A percentile compares a stretch with the other conserved stretches of the same genome.
These are phyloP conservation scores for Monoraphidium neglectum DNA, from an alignment of 139 green algal species.

Conservation along the genomic window DNA sequence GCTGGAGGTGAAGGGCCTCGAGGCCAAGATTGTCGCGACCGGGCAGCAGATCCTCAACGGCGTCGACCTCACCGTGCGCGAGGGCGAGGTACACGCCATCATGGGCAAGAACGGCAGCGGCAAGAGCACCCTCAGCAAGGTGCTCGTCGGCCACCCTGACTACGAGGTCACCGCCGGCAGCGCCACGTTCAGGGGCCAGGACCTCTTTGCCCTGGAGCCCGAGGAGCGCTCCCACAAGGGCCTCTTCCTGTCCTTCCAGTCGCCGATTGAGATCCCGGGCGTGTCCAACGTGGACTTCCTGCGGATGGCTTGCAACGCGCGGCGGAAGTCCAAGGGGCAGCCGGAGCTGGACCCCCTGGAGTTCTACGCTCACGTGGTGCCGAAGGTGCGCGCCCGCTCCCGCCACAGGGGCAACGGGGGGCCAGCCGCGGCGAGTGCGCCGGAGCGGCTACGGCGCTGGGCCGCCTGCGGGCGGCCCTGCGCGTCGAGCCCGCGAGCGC, in stretches of 20 bases:
- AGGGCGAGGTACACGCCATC: slow-evolving; percentile 90
- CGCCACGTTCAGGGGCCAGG: slow-evolving; percentile 89
- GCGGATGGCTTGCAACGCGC: slow-evolving; percentile 90
- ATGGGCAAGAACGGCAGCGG: slow-evolving; percentile 99
- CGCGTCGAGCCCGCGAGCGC: no score
- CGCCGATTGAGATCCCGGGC: slow-evolving; percentile 94
- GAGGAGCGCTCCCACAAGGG: slow-evolving; percentile 90
- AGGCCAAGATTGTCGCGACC: slow-evolving; percentile 73
- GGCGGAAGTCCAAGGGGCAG: slow-evolving; percentile 74
- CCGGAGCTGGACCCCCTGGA: slow-evolving; percentile 97
- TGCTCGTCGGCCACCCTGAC: slow-evolving; percentile 96
- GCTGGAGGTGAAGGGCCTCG: slow-evolving; percentile 81
- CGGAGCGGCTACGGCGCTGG: no score
- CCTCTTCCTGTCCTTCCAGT: slow-evolving; percentile 96
- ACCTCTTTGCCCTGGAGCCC: slow-evolving; percentile 92
- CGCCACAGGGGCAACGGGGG: no score
- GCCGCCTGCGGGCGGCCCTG: no score
- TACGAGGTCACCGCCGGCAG: slow-evolving; percentile 93
- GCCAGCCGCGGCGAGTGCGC: no score
- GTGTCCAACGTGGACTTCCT: slow-evolving; percentile 98
- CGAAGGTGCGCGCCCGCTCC: slow-evolving; percentile 87
- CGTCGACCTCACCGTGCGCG: slow-evolving; percentile 87
- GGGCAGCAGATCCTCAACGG: slow-evolving; percentile 92
- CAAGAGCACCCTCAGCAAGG: slow-evolving; percentile 96
- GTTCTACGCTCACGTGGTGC: slow-evolving; percentile 96